Base-by-base conservation (phyloP, 768 basidiomycete genomes). In the Podaxis rugospora region DNA sequence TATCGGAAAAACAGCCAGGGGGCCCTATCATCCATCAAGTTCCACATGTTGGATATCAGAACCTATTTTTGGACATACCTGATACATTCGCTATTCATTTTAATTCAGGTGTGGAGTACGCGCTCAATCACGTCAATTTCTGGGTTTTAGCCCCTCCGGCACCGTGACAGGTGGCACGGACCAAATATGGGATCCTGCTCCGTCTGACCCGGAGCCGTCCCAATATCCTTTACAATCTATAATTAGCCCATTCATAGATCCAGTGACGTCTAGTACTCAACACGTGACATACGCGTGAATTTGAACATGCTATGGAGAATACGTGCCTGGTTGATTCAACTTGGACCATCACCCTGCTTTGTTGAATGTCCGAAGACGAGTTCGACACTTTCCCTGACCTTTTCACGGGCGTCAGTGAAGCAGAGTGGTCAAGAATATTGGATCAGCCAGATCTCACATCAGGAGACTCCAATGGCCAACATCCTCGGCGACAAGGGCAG, bases 341-440 rank as follows among this genome's bases (percentile, higher is more conserved):
- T n/a, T 21, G 21, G 16, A 36, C 27, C 49, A 23, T 6, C 39
- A 28, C 18, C 39, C 18, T 44, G 6, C 42, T 16, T 44, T 6
- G 7, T 44, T 18, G 42, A 57, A 76, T 77, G 72, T 74, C 75
- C 28, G 74, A 75, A 57, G 83, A 87, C 66, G 80, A 85, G 57
- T 89, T 81, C 59, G 83, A 83, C 64, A 65, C 70, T 55, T 60
- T 84, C 35, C 79, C 78, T 0, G 86, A 87, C 66, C 79, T 81
- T 23, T 82, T 86, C 60, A 78, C 78, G 3, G 78, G 77, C 14
- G 49, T 84, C 21, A 76, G 80, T 63, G 82, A 79, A 62, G 75
- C 83, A 27, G 75, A 83, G 65, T 83, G 81, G 80, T 72, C 72
- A 5, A 59, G 65, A 13, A 47, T 82, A 13, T 69, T 80, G 2